Evolutionary conservation across 345 rosid species (phyloP), one percentile per base, ranked within the genome.

Genomic region (Tarenaya hassleriana): DNA sequence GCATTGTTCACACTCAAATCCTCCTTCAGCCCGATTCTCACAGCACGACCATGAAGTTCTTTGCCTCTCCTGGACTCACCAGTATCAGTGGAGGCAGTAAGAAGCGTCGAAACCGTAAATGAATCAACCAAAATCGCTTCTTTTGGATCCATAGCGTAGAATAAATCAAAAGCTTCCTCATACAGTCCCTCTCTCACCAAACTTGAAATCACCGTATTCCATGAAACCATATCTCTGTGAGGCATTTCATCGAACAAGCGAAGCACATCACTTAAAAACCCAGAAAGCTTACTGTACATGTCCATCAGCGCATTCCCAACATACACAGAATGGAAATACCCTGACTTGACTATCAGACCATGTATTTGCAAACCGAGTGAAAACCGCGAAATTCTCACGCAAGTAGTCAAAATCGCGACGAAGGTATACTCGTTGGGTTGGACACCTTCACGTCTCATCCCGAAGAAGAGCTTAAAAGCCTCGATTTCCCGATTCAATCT

Each of bases 141-240:
- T 14, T 14, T 53, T 60, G 33, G 17, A 6, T 47, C 51, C 77
- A 80, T 76, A 49, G 59, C 69, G 19, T 35, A 62, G 65, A 82
- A 78, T 52, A 77, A 54, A 17, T 60, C 73, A 13, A 84, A 67
- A 0, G 83, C 91, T 61, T 55, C 62, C 45, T 61, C 73, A 58
- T 51, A 56, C 70, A 47, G 54, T 0, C 43, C 58, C 34, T 68
- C 71, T 33, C 69, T 80, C 61, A 82, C 81, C 37, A 80, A 33
- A 66, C 94, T 49, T 1, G 91, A 84, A 33, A 86, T 68, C 67
- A 78, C 55, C 15, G 90, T 84, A 58, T 90, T 86, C 91, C 88
- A 82, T 0, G 98, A 78, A 0, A 76, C 68, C 18, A 73, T 56
- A 58, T 86, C 91, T 65, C 84, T 79, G 0, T 50, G 55, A 64